Percentiles rank a stretch among this genome's conserved stretches.
These are phyloP conservation scores for Auriscalpium microsporum DNA, from an alignment of 768 basidiomycete genomes.

Conservation along the genomic window DNA sequence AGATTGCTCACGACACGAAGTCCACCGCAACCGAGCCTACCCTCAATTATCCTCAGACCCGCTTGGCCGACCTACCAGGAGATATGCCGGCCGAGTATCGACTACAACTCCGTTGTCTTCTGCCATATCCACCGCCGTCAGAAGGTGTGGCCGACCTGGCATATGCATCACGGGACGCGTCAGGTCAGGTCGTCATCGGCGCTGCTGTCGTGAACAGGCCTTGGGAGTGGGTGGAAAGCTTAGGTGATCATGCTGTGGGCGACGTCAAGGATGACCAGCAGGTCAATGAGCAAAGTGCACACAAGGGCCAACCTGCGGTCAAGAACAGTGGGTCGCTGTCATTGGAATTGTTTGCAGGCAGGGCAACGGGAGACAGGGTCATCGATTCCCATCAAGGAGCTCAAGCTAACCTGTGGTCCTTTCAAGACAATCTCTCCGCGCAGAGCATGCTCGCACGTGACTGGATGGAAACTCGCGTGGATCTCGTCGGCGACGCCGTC, in stretches of 20 bases:
- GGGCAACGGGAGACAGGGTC: slow-evolving; percentile 47
- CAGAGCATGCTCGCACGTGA: slow-evolving; percentile 67
- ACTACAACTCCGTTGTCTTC: slow-evolving; percentile 47
- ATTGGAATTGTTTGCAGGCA: slow-evolving; percentile 62
- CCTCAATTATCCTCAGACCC: slow-evolving; percentile 48
- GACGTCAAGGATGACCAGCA: slow-evolving; percentile 37
- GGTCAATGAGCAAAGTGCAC: slow-evolving; percentile 29
- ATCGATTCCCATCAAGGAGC: slow-evolving; percentile 22
- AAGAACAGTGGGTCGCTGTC: slow-evolving; percentile 67
- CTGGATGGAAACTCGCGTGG: slow-evolving; percentile 65
- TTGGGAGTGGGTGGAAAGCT: slow-evolving; percentile 82
- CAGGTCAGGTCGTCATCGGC: slow-evolving; percentile 41
- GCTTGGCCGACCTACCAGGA: slow-evolving; percentile 42
- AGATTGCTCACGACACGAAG: slow-evolving; percentile 55
- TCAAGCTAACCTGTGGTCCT: slow-evolving; percentile 38
- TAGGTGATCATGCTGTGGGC: slow-evolving; percentile 46
- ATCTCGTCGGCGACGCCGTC: slow-evolving; percentile 25
- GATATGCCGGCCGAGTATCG: slow-evolving; percentile 50
- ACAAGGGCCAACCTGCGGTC: slow-evolving; percentile 29
- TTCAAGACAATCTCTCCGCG: slow-evolving; percentile 54
- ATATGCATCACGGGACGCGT: slow-evolving; percentile 46
- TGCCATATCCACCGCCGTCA: slow-evolving; percentile 46
- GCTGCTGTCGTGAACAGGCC: slow-evolving; percentile 61
- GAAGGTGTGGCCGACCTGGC: slow-evolving; percentile 48
- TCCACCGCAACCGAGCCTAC: slow-evolving; percentile 51